Evolutionary conservation across 371 early-diverging fungal species (phyloP).

Genomic region (Capniomyces stellatus): DNA sequence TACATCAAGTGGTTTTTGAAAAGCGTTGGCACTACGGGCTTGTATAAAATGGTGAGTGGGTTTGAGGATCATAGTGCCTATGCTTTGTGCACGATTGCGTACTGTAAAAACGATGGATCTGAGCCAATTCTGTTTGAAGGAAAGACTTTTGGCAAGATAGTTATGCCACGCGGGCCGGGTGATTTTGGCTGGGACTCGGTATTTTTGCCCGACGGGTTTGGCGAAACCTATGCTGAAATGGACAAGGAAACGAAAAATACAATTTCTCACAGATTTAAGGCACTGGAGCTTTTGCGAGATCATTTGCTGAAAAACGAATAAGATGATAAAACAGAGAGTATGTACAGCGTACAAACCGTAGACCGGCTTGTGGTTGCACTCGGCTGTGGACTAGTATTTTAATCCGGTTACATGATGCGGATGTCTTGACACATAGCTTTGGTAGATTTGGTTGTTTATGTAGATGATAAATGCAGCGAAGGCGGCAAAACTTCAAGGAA

Average conservation of each 20-base stretch:
- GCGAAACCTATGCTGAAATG: slow-evolving; percentile 71
- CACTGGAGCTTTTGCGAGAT: not conserved
- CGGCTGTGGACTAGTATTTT: too few species aligned
- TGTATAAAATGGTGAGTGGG: slow-evolving; percentile 66
- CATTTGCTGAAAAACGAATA: too few species aligned
- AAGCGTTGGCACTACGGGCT: slow-evolving; percentile 49
- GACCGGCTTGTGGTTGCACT: too few species aligned
- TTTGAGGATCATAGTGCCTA: slow-evolving; percentile 71
- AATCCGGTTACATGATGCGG: too few species aligned
- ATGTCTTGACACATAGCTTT: too few species aligned
- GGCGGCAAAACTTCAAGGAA: too few species aligned
- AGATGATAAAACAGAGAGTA: too few species aligned
- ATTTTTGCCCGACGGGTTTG: slow-evolving; percentile 68
- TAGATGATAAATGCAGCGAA: too few species aligned
- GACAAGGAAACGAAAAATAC: slow-evolving; percentile 57
- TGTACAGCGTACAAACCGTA: too few species aligned
- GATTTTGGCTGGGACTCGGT: slow-evolving; percentile 93
- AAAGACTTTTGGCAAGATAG: slow-evolving; percentile 65
- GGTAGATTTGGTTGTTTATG: too few species aligned
- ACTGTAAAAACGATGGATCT: slow-evolving; percentile 57
- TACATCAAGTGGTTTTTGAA: slow-evolving; percentile 92
- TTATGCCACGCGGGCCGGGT: slow-evolving; percentile 63
- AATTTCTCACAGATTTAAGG: slow-evolving; percentile 62
- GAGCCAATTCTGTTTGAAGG: slow-evolving; percentile 87
- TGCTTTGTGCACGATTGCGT: slow-evolving; percentile 84